phyloP scores from a whole-genome alignment of 768 basidiomycete genomes.

The Boletus vinaceobasis region DNA sequence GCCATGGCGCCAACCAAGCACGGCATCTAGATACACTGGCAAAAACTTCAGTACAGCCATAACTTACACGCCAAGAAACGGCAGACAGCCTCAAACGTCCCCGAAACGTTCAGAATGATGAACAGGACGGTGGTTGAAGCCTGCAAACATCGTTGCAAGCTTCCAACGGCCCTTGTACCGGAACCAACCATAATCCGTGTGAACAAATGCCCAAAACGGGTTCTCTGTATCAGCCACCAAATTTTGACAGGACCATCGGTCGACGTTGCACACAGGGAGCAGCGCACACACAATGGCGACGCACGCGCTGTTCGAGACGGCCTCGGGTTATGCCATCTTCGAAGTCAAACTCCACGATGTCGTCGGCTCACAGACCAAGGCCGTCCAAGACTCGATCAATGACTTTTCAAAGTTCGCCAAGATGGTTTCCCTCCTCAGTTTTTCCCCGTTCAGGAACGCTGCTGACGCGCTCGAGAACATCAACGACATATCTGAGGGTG shows the following conservation, averaged over 20 bases:
- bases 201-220: constrained; percentile 1
- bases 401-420: constrained; percentile 88
- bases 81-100: neutral
- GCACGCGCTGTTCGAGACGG: constrained; percentile 89
- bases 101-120: neutral
- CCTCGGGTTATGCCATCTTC: constrained; percentile 93
- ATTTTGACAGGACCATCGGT: constrained; percentile 21
- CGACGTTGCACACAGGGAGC: constrained; percentile 36
- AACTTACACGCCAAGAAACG: neutral
- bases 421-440: constrained; percentile 88
- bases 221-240: constrained; percentile 10
- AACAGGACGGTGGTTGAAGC: neutral
- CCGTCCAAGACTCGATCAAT: constrained; percentile 81
- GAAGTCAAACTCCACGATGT: constrained; percentile 84
- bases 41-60: neutral
- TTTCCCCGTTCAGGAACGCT: constrained; percentile 91
- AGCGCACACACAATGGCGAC: constrained; percentile 52
- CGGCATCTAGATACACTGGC: neutral
- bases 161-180: neutral
- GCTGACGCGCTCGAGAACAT: constrained; percentile 93
- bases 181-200: neutral
- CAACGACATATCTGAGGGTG: constrained; percentile 95
- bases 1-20: neutral
- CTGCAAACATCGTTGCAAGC: neutral
- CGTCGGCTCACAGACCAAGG: constrained; percentile 73